Conservation (phyloP, 2,329 filamentous ascomycete genomes). For the Aspergillus tanneri region DNA sequence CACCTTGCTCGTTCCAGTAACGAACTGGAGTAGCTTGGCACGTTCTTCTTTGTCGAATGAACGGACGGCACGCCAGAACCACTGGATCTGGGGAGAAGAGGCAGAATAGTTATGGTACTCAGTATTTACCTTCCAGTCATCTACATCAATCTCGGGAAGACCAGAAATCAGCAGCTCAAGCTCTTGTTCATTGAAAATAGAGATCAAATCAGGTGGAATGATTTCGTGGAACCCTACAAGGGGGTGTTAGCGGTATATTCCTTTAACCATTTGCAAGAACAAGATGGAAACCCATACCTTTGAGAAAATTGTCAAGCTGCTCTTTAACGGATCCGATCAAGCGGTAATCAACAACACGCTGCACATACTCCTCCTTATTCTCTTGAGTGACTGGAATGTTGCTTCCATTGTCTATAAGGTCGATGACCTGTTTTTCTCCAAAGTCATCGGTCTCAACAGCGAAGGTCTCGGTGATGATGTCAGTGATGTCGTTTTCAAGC, state of each 20-base stretch:
- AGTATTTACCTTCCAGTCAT: constrained; percentile 98
- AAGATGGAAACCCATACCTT: constrained; percentile 54
- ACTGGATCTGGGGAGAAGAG: constrained; percentile 94
- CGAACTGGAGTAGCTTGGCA: constrained; percentile 94
- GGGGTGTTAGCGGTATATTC: constrained; percentile 30
- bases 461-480: constrained; percentile 95
- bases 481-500: constrained; percentile 96
- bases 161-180: constrained; percentile 94
- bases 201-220: constrained; percentile 87
- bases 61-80: constrained; percentile 98
- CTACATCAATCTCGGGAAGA: constrained; percentile 92
- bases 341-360: constrained; percentile 89
- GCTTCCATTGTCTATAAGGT: constrained; percentile 81
- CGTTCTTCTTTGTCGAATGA: constrained; percentile 99
- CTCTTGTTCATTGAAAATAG: constrained; percentile 98
- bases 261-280: neutral
- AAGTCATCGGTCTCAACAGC: constrained; percentile 93
- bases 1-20: constrained; percentile 97
- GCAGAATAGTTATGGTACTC: constrained; percentile 98
- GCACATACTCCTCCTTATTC: constrained; percentile 98
- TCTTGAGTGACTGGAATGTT: constrained; percentile 94
- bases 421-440: constrained; percentile 81
- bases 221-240: constrained; percentile 88
- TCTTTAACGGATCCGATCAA: constrained; percentile 88
- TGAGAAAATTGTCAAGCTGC: constrained; percentile 89